Base-by-base conservation (phyloP, 1,284 basidiomycete species). In the Xerocomus cyaneibrunnescens region DNA sequence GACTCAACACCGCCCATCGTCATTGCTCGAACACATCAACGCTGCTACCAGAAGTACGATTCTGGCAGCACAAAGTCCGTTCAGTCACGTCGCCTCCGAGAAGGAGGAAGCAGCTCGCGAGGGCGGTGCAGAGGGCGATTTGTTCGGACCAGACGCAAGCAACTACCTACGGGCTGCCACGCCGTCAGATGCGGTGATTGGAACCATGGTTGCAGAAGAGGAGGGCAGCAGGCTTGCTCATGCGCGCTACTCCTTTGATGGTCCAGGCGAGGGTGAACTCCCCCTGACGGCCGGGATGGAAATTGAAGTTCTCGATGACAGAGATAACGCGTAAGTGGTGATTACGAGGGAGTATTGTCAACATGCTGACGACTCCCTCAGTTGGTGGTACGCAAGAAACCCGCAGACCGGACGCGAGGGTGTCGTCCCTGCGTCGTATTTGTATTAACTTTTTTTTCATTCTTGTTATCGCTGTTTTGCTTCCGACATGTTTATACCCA, bases 351-450 rank as follows among this genome's bases (percentile, higher is more conserved):
- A 32, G 16, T 25, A 3, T 22, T 5, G 5, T 3, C 30, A 12
- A 35, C 13, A 17, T 39, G 27, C 16, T 64, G 22, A 65, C 21
- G 34, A 36, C 7, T 12, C 1, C 3, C 38, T 51, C 56, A 93
- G 92, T 48, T 95, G 93, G 92, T 95, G 92, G 92, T 94, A 90
- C 64, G 90, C 88, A 50, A 81, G 90, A 40, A 89, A 94, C 66
- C 74, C 83, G 21, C 80, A 79, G 48, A 85, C 85, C 45, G 89
- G 91, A 16, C 79, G 76, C 46, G 91, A 94, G 72, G 92, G 92
- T 27, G 89, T 94, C 22, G 89, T 95, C 46, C 92, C 92, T 7
- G 89, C 91, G 45, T 85, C 92, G 54, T 95, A 94, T 77, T 76
- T 90, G 72, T 89, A 88, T 72, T 89, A 76, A 78, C n/a, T n/a